Conservation (phyloP, 495 filamentous ascomycete species). For the Hyaloscypha variabilis region DNA sequence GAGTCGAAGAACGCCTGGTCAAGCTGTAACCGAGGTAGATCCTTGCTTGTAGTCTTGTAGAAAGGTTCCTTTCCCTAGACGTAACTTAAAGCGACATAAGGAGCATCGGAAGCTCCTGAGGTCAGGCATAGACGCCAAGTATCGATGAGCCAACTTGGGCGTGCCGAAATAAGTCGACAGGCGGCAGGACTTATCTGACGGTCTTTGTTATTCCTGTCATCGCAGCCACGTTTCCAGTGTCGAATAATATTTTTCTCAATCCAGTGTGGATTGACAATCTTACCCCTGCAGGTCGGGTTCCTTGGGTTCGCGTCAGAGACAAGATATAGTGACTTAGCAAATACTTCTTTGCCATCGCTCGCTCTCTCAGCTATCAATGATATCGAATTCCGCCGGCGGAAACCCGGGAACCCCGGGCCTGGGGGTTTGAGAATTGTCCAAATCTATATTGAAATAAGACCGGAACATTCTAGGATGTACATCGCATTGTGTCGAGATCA, state of each 20-base stretch:
- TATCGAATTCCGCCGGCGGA: background rate
- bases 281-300: conserved; percentile 2
- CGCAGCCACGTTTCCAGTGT: conserved; percentile 10
- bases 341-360: too few species aligned
- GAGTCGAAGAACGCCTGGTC: conserved; percentile 5
- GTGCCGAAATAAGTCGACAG: background rate
- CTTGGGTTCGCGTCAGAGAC: background rate
- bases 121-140: conserved; percentile 7
- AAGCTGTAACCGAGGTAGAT: background rate
- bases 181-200: conserved; percentile 5
- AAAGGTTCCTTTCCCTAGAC: conserved; percentile 30
- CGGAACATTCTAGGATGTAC: conserved; percentile 13
- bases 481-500: conserved; percentile 5
- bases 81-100: conserved; percentile 34
- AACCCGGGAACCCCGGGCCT: background rate
- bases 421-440: background rate
- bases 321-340: background rate
- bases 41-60: conserved; percentile 6
- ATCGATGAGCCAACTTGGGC: conserved; percentile 15
- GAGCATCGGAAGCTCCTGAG: background rate
- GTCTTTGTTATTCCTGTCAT: conserved; percentile 6
- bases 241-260: conserved; percentile 14
- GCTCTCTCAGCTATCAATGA: background rate
- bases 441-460: background rate
- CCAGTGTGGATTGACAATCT: conserved; percentile 16